A percentile compares a stretch with the other conserved stretches of the same genome.
phyloP scores from a whole-genome alignment of 306 rosid genomes.

The Gynostemma pentaphyllum region DNA sequence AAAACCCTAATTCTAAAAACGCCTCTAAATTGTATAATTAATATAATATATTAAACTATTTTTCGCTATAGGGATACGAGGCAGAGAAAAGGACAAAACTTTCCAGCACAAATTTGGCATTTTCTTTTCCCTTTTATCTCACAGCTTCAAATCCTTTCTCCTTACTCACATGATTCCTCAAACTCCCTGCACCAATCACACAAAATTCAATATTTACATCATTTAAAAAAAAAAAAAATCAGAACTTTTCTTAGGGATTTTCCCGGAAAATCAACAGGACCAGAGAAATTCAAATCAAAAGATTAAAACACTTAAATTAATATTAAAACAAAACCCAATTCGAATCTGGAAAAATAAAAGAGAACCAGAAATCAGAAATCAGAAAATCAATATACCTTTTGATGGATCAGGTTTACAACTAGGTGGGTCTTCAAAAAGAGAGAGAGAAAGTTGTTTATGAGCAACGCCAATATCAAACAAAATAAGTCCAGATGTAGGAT shows the following conservation, averaged over 20 bases:
- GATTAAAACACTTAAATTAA: neutral
- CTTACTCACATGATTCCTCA: constrained; percentile 13
- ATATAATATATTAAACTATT: constrained; percentile 2
- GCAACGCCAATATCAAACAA: constrained; percentile 61
- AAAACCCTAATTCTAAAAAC: neutral
- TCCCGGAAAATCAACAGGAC: neutral
- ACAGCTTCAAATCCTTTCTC: constrained; percentile 5
- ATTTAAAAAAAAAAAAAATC: too few relatives aligned
- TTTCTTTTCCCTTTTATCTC: neutral
- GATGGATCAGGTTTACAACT: constrained; percentile 44
- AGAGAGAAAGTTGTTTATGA: constrained; percentile 44
- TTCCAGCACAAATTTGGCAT: constrained; percentile 6
- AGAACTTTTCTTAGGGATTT: too few relatives aligned
- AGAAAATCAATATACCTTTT: neutral
- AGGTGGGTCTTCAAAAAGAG: constrained; percentile 63
- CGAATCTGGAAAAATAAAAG: neutral
- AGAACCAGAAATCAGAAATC: neutral
- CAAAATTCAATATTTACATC: neutral
- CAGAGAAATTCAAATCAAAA: neutral
- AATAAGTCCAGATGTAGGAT: constrained; percentile 46
- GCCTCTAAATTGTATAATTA: constrained; percentile 4
- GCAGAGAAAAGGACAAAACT: neutral
- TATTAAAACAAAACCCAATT: too few relatives aligned
- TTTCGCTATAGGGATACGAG: neutral
- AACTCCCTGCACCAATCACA: neutral